Conservation (phyloP, 2,329 filamentous ascomycete species). For the Hyphodiscus sp. region DNA sequence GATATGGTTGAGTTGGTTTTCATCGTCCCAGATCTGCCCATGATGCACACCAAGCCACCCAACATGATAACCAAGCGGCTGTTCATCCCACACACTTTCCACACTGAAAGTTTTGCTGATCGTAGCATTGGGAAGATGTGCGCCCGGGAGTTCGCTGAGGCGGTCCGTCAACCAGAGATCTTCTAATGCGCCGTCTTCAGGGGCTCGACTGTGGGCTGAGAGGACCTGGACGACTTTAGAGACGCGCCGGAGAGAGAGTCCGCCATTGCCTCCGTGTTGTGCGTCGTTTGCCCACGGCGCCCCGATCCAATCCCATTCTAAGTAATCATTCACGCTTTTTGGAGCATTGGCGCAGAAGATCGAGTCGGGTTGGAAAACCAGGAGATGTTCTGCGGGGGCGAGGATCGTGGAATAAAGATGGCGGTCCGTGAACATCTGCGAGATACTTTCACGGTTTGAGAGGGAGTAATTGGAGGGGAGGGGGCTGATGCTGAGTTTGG, state of each 20-base stretch:
- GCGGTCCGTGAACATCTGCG: conserved; percentile 41
- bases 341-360: conserved; percentile 49
- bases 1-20: conserved; percentile 38
- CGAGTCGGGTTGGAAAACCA: conserved; percentile 48
- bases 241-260: conserved; percentile 24
- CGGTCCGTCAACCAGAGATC: conserved; percentile 46
- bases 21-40: conserved; percentile 41
- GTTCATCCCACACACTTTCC: conserved; percentile 37
- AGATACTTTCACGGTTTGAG: conserved; percentile 39
- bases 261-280: conserved; percentile 26
- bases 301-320: conserved; percentile 42
- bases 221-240: conserved; percentile 21
- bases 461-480: conserved; percentile 42
- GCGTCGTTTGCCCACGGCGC: conserved; percentile 24
- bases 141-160: conserved; percentile 30
- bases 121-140: conserved; percentile 20
- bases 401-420: conserved; percentile 48
- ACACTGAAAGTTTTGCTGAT: conserved; percentile 39
- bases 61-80: conserved; percentile 49
- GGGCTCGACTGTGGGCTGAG: conserved; percentile 33
- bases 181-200: conserved; percentile 40
- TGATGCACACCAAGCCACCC: conserved; percentile 40
- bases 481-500: conserved; percentile 43
- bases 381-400: conserved; percentile 44
- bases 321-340: conserved; percentile 44